Base-by-base conservation (phyloP, 2,329 filamentous ascomycete genomes). In the Stachybotrys echinatus region DNA sequence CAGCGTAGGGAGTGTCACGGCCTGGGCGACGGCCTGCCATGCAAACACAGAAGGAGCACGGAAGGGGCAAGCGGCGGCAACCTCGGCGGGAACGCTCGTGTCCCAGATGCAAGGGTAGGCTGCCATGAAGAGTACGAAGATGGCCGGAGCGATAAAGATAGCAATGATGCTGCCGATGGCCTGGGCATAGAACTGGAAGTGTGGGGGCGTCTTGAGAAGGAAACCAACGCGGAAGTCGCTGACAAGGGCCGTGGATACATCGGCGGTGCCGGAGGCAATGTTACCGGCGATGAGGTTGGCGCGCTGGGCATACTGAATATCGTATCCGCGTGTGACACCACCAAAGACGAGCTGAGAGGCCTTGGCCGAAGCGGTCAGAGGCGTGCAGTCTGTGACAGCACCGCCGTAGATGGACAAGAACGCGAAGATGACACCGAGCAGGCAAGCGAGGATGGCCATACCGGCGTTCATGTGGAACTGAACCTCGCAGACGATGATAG, bases 21-120 rank as follows among this genome's bases (percentile, higher is more conserved):
- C 81, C 44, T 79, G 50, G 2, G 85, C 83, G 6, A 87, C 81
- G 5, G 84, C 84, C 39, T 77, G 73, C 84, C 84, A 88, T 1
- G 84, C 84, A 0, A 77, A 68, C 14, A 87, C 83, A 2, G 81
- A 84, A 4, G 84, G 84, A 1, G 80, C 80, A 8, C 64, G 60
- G 68, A 88, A 88, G 27, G 78, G 67, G 61, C 84, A 88, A 12
- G 54, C 12, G 8, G 51, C 51, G 4, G 50, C 45, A 0, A 57
- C 58, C 1, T 70, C 68, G 5, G 73, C 67, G 1, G 67, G 68
- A 53, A 53, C 37, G 20, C 76, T 71, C 51, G 60, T 55, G 7
- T 77, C 69, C 61, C 81, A 75, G 56, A 88, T 84, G 61, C 85
- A 88, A 1, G 84, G 84, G 63, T 88, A 88, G 1, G 85, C 85